Percentiles rank a stretch among this genome's conserved stretches.
phyloP scores from a whole-genome alignment of 768 basidiomycete species.

The Xerocomus brunneocitrinus region DNA sequence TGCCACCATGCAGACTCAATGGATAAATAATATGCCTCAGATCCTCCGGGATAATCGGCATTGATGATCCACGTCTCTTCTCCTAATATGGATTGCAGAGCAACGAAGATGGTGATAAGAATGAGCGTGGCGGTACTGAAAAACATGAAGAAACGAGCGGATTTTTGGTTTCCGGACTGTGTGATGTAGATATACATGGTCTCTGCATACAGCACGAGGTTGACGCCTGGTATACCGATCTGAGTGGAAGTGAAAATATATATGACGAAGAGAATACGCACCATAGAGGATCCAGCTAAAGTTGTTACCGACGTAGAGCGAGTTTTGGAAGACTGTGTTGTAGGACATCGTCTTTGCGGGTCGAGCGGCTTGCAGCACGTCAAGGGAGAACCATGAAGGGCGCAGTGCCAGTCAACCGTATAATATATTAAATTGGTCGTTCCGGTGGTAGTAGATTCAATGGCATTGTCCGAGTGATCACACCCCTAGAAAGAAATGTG shows the following conservation, averaged over 20 bases:
- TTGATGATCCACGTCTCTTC: constrained; percentile 33
- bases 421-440: too few species aligned
- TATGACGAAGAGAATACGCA: not conserved
- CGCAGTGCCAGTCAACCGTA: too few species aligned
- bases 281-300: constrained; percentile 16
- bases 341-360: not conserved
- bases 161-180: not conserved
- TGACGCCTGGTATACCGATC: constrained; percentile 2
- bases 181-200: constrained; percentile 3
- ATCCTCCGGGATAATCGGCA: constrained; percentile 31
- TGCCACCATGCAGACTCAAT: constrained; percentile 21
- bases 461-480: too few species aligned
- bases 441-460: too few species aligned
- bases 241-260: not conserved
- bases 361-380: not conserved
- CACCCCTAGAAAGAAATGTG: too few species aligned
- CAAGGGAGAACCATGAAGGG: not conserved
- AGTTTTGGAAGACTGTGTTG: constrained; percentile 12
- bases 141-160: constrained; percentile 8
- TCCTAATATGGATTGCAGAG: constrained; percentile 15
- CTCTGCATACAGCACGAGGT: constrained; percentile 9
- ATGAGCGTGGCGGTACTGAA: constrained; percentile 17
- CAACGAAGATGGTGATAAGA: constrained; percentile 26
- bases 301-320: constrained; percentile 11
- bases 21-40: constrained; percentile 25